These are phyloP conservation scores for Yamadazyma siamensis DNA, from an alignment of 1,139 yeast genomes.

Conservation along the genomic window DNA sequence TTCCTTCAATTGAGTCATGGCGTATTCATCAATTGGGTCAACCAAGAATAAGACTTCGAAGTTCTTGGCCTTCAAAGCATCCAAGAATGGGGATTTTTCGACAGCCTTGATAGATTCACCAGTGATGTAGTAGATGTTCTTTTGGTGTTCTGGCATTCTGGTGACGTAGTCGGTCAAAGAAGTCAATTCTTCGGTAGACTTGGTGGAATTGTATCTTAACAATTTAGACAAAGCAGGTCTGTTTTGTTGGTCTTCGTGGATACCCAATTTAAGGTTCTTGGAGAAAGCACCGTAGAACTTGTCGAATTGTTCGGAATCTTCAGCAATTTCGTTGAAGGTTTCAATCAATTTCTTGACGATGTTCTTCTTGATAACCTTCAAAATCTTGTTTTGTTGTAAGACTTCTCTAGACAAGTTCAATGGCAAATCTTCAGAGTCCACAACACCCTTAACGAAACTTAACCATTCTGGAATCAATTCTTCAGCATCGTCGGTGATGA, in stretches of 20 bases:
- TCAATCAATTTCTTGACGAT: conserved; percentile 98
- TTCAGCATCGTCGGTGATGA: conserved; percentile 99
- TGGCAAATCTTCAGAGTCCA: conserved; percentile 99
- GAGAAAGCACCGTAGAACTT: conserved; percentile 98
- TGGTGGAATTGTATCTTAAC: conserved; percentile 96
- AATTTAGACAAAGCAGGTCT: conserved; percentile 93
- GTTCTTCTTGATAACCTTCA: conserved; percentile 99
- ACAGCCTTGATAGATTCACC: conserved; percentile 98
- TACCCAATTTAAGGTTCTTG: conserved; percentile 98
- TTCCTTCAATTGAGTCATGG: conserved; percentile 99
- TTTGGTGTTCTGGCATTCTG: conserved; percentile 99
- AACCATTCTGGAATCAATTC: conserved; percentile 99
- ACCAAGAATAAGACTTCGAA: conserved; percentile 96
- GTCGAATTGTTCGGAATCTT: conserved; percentile 97
- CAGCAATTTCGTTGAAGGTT: conserved; percentile 98
- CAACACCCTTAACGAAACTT: conserved; percentile 97
- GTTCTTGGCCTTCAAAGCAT: conserved; percentile 96
- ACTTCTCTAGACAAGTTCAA: conserved; percentile 99
- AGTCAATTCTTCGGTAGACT: conserved; percentile 89
- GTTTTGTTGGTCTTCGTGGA: conserved; percentile 99
- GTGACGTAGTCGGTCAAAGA: conserved; percentile 96
- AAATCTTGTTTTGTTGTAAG: conserved; percentile 99
- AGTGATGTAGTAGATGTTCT: conserved; percentile 98
- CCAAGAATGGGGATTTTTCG: conserved; percentile 99
- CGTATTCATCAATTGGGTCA: conserved; percentile 99